Conservation (phyloP, 164 flowering plant species). For the Macadamia tetraphylla region DNA sequence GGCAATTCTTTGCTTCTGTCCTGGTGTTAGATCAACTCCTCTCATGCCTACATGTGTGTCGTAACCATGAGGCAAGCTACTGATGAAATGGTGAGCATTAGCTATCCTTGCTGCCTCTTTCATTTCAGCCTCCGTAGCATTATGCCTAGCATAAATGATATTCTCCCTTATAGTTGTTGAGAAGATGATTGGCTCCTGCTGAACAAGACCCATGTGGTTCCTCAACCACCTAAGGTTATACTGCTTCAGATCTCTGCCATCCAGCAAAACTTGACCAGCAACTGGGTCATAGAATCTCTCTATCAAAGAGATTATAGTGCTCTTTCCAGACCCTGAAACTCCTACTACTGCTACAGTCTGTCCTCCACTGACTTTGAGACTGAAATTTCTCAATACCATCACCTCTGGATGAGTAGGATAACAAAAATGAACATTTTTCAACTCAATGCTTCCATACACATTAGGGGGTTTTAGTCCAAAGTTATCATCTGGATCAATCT, state of each 20-base stretch:
- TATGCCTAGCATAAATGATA: slow-evolving; percentile 92
- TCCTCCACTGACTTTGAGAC: slow-evolving; percentile 89
- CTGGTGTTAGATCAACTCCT: slow-evolving; percentile 92
- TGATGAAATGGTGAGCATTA: slow-evolving; percentile 95
- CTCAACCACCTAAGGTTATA: slow-evolving; percentile 93
- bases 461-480: slow-evolving; percentile 81
- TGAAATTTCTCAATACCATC: slow-evolving; percentile 80
- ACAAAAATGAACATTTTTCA: slow-evolving; percentile 82
- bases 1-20: slow-evolving; percentile 97
- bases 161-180: slow-evolving; percentile 92
- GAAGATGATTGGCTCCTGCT: slow-evolving; percentile 94
- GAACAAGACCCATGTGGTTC: slow-evolving; percentile 85
- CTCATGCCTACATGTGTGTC: slow-evolving; percentile 98
- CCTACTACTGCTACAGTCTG: slow-evolving; percentile 97
- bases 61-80: slow-evolving; percentile 94
- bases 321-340: slow-evolving; percentile 95
- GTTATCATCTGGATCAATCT: slow-evolving; percentile 84
- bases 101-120: slow-evolving; percentile 99
- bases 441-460: slow-evolving; percentile 88
- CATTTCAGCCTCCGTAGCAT: slow-evolving; percentile 93
- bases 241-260: slow-evolving; percentile 76
- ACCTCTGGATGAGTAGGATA: slow-evolving; percentile 90
- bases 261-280: slow-evolving; percentile 81
- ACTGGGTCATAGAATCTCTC: slow-evolving; percentile 92
- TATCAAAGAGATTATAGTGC: slow-evolving; percentile 83